These are phyloP conservation scores for Spathaspora sp. DNA, from an alignment of 805 yeast species.

Conservation along the genomic window DNA sequence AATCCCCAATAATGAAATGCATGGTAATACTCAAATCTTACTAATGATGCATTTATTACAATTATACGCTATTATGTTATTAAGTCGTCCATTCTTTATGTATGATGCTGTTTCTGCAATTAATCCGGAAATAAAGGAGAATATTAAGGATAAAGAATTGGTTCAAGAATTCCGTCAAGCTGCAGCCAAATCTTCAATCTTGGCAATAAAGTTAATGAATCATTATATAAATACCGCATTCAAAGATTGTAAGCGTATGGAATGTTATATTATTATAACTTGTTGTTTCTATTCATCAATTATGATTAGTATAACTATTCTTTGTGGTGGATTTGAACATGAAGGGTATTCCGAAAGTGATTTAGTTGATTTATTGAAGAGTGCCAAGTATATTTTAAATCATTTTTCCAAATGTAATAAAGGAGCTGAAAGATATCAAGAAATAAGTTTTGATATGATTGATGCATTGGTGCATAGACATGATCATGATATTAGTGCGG, in stretches of 20 bases:
- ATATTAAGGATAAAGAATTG: conserved; percentile 5
- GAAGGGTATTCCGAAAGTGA: conserved; percentile 9
- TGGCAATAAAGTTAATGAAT: conserved; percentile 13
- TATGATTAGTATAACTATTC: conserved; percentile 8
- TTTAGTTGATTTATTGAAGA: conserved; percentile 8
- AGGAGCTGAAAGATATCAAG: conserved; percentile 10
- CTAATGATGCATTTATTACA: conserved; percentile 31
- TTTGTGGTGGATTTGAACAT: conserved; percentile 8
- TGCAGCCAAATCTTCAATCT: conserved; percentile 13
- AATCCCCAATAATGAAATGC: conserved; percentile 8
- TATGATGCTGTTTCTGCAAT: conserved; percentile 12
- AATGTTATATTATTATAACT: conserved; percentile 12
- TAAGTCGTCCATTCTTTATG: conserved; percentile 42
- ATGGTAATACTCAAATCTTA: conserved; percentile 18
- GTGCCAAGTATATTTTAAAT: conserved; percentile 8
- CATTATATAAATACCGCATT: conserved; percentile 11
- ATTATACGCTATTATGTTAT: conserved; percentile 31
- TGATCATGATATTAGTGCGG: neutral
- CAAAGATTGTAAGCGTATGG: conserved; percentile 8
- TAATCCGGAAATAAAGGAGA: conserved; percentile 1
- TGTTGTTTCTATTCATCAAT: conserved; percentile 13
- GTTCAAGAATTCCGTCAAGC: conserved; percentile 11
- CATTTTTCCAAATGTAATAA: conserved; percentile 9
- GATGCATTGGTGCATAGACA: conserved; percentile 6
- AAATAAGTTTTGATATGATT: conserved; percentile 8